Conservation (phyloP, 768 basidiomycete genomes). For the Rhodotorula sphaerocarpa region DNA sequence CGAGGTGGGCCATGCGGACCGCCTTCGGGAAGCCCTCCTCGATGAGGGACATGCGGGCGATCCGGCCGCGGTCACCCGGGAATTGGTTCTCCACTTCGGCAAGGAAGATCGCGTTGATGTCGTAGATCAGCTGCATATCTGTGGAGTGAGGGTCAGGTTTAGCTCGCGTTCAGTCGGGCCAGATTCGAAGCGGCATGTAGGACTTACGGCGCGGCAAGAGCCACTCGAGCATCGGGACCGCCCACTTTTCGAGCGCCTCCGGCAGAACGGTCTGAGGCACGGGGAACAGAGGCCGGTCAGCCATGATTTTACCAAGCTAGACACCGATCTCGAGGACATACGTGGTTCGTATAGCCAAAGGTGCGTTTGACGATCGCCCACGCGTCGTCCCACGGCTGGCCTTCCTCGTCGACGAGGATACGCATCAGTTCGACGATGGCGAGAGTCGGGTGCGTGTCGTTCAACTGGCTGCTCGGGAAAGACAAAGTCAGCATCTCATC, state of each 20-base stretch:
- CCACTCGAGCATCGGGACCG: slow-evolving; percentile 60
- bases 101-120: slow-evolving; percentile 42
- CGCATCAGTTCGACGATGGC: slow-evolving; percentile 94
- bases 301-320: too few species aligned
- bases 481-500: too few species aligned
- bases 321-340: too few species aligned
- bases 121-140: slow-evolving; percentile 74
- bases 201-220: slow-evolving; percentile 47
- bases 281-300: slow-evolving; percentile 15
- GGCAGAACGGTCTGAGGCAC: slow-evolving; percentile 63
- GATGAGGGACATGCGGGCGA: slow-evolving; percentile 82
- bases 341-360: slow-evolving; percentile 91
- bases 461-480: slow-evolving; percentile 64
- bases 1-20: slow-evolving; percentile 78
- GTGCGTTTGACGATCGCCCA: slow-evolving; percentile 84
- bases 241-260: slow-evolving; percentile 63
- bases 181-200: too few species aligned
- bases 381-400: slow-evolving; percentile 68
- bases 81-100: slow-evolving; percentile 77
- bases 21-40: slow-evolving; percentile 49
- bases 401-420: slow-evolving; percentile 77
- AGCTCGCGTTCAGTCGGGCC: too few species aligned
- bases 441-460: slow-evolving; percentile 53
- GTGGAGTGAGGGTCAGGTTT: too few species aligned
- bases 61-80: slow-evolving; percentile 65